These are phyloP conservation scores for Begonia loranthoides DNA, from an alignment of 306 rosid species.

Conservation along the genomic window DNA sequence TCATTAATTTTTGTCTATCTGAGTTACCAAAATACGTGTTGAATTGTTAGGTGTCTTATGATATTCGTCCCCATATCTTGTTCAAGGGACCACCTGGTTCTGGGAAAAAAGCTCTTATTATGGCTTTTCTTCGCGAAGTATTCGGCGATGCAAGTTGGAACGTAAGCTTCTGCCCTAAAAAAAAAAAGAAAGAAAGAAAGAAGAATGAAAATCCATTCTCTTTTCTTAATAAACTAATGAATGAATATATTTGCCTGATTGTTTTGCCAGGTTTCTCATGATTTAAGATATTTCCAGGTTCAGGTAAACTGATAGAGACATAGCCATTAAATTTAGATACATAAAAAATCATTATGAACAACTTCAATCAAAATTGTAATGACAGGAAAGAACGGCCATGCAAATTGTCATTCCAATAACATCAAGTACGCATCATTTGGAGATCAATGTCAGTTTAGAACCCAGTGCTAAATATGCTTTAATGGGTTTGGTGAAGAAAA, in stretches of 20 bases:
- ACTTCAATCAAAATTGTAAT: slow-evolving; percentile 9
- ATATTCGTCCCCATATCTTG: slow-evolving; percentile 54
- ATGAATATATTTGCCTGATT: too few species aligned
- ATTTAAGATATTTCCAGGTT: slow-evolving; percentile 52
- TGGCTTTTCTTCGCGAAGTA: slow-evolving; percentile 62
- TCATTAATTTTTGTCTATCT: slow-evolving; percentile 1
- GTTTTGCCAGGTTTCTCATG: slow-evolving; percentile 48
- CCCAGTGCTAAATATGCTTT: slow-evolving; percentile 63
- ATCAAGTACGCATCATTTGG: slow-evolving; percentile 67
- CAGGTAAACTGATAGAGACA: slow-evolving; percentile 34
- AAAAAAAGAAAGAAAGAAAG: too few species aligned
- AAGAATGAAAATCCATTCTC: too few species aligned
- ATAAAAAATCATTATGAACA: neutral
- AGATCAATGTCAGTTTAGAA: slow-evolving; percentile 52
- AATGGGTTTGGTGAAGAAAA: slow-evolving; percentile 70
- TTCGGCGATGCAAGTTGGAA: slow-evolving; percentile 58
- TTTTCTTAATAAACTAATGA: too few species aligned
- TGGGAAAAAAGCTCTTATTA: slow-evolving; percentile 53
- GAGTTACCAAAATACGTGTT: slow-evolving; percentile 6
- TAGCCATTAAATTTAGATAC: neutral
- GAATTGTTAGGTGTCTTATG: slow-evolving; percentile 35
- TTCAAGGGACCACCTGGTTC: slow-evolving; percentile 62
- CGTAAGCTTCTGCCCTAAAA: slow-evolving; percentile 35
- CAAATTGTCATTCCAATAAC: slow-evolving; percentile 60
- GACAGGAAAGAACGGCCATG: slow-evolving; percentile 53